phyloP scores from a whole-genome alignment of 305 asterid species.

The Vinca major region DNA sequence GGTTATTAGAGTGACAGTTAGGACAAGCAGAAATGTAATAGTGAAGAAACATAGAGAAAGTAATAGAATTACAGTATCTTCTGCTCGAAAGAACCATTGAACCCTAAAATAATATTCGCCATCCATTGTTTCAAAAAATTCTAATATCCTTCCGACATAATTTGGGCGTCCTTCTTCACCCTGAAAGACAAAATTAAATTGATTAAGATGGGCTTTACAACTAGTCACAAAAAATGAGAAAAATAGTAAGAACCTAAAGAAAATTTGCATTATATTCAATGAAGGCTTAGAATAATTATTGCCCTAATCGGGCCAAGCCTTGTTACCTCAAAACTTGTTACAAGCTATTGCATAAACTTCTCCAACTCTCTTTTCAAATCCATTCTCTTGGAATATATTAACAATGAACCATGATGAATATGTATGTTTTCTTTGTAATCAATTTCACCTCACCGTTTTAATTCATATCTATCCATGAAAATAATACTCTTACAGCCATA shows the following conservation, averaged over 20 bases:
- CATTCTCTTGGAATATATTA: background rate
- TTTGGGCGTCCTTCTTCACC: conserved; percentile 33
- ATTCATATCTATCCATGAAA: background rate
- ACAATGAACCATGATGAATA: background rate
- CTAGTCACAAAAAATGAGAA: conserved; percentile 13
- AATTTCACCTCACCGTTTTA: background rate
- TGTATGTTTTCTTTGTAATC: background rate
- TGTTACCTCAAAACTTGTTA: background rate
- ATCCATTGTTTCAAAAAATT: conserved; percentile 52
- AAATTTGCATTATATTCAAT: background rate
- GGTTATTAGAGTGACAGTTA: conserved; percentile 5
- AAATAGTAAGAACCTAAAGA: conserved; percentile 7
- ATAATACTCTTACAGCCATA: background rate
- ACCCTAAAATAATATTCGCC: conserved; percentile 56
- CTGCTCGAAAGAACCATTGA: conserved; percentile 65
- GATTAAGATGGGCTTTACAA: conserved; percentile 16
- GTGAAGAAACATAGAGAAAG: background rate
- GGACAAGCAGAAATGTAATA: conserved; percentile 5
- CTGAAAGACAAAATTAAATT: conserved; percentile 19
- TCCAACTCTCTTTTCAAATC: background rate
- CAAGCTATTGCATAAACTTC: background rate
- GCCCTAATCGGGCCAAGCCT: background rate
- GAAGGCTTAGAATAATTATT: background rate
- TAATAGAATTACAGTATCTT: conserved; percentile 41
- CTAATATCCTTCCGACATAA: conserved; percentile 57